Base-by-base conservation (phyloP, 441 rosid species). In the Pelargonium fulgidum region DNA sequence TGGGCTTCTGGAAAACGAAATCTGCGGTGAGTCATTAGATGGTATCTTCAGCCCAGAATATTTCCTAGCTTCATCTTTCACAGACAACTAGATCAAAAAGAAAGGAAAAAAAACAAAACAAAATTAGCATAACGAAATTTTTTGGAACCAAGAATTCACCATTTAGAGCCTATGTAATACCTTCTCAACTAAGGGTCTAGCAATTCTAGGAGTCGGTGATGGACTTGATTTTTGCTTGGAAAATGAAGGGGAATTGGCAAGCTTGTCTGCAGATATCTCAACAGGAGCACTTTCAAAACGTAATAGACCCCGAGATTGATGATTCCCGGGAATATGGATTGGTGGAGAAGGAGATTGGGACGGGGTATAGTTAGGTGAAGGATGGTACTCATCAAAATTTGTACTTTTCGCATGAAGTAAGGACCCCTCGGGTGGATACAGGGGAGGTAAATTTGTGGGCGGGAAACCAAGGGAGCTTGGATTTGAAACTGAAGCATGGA, bases 241-340 rank as follows among this genome's bases (percentile, higher is more conserved):
- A 12, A 77, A 73, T 26, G 70, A 68, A 50, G 90, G 87, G 36
- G 78, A 76, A 65, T 59, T 73, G 64, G 66, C 76, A 72, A 75
- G 82, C 82, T 71, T 86, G 56, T 77, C 66, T 16, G 22, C 36
- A 59, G 87, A 92, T 77, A 86, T 83, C 71, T 85, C 78, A 44
- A 85, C 87, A 11, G 98, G 96, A 75, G 91, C 96, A 83, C 97
- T 88, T 80, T 88, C 96, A 70, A 91, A 78, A 42, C 90, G 86
- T n/a, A 76, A 67, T 75, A 79, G 86, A 70, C 41, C 81, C 74
- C 80, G 72, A 0, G 83, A 75, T 19, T 73, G 72, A 76, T 69
- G 81, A 74, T 68, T 75, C 71, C 89, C 79, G 47, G 86, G 87
- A 39, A 85, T 76, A 61, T 71, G 75, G 48, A 84, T 81, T 2